Conservation (phyloP, 1,139 yeast species). For the Saccharomyces hybrid region DNA sequence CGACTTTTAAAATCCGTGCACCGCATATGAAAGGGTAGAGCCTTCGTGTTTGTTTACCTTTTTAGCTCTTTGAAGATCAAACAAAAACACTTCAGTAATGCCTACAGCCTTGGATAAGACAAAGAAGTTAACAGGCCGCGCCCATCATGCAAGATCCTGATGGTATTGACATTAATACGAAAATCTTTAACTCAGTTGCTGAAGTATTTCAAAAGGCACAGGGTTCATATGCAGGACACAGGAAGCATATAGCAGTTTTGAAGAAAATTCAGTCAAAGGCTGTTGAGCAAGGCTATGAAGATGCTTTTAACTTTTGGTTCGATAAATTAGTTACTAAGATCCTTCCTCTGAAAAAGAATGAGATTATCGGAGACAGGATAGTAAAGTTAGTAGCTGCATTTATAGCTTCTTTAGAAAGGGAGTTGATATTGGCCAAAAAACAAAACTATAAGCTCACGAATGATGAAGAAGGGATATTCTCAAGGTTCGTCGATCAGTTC, state of each 20-base stretch:
- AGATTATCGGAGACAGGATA: constrained; percentile 66
- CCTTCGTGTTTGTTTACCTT: neutral
- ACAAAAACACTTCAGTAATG: neutral
- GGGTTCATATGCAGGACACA: constrained; percentile 60
- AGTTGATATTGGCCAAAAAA: constrained; percentile 34
- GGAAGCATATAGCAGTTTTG: constrained; percentile 61
- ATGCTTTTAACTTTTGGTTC: constrained; percentile 53
- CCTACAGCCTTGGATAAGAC: neutral
- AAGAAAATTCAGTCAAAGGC: constrained; percentile 55
- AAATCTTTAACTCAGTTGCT: constrained; percentile 44
- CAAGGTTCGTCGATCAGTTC: constrained; percentile 51
- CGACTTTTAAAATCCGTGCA: neutral
- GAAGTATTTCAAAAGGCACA: constrained; percentile 82
- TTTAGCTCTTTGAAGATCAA: neutral
- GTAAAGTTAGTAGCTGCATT: constrained; percentile 68
- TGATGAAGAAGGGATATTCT: constrained; percentile 37
- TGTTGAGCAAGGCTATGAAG: constrained; percentile 43
- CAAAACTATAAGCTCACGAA: constrained; percentile 28
- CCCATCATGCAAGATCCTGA: neutral
- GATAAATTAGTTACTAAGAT: constrained; percentile 56
- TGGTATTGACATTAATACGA: constrained; percentile 22
- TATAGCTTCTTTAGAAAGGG: constrained; percentile 35
- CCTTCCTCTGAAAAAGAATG: constrained; percentile 61
- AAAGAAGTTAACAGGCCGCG: neutral
- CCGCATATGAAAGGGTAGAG: neutral